phyloP scores from a whole-genome alignment of 2,329 filamentous ascomycete genomes.

The Lachnellula subtilissima region DNA sequence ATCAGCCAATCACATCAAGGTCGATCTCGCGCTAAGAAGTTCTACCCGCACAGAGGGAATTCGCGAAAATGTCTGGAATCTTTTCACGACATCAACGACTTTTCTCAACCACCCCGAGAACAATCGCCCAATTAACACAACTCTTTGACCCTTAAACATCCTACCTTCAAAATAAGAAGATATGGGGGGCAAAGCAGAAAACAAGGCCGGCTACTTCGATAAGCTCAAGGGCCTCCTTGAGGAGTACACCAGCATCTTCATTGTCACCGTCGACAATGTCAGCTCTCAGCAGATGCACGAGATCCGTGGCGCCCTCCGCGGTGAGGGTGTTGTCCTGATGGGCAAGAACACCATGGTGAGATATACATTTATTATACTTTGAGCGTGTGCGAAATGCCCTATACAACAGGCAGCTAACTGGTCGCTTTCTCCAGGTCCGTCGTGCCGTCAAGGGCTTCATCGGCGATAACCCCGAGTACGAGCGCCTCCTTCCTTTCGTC shows the following conservation, averaged over 20 bases:
- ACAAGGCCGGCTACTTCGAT: conserved; percentile 98
- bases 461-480: conserved; percentile 87
- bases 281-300: conserved; percentile 99
- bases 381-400: not conserved
- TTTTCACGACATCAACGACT: not conserved
- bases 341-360: conserved; percentile 99
- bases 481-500: conserved; percentile 93
- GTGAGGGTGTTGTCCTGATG: conserved; percentile 94
- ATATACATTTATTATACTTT: not conserved
- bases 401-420: conserved; percentile 11
- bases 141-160: conserved; percentile 87
- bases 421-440: conserved; percentile 59
- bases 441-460: conserved; percentile 97
- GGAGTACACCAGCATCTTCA: conserved; percentile 96
- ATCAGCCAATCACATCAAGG: not conserved
- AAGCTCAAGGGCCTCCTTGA: conserved; percentile 98
- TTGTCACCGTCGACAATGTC: conserved; percentile 98
- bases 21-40: not conserved
- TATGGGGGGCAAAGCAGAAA: conserved; percentile 95
- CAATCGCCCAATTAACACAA: conserved; percentile 19
- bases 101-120: conserved; percentile 10
- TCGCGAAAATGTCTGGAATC: conserved; percentile 6
- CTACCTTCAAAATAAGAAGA: conserved; percentile 95
- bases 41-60: conserved; percentile 6
- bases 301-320: conserved; percentile 88